These are phyloP conservation scores for Penicillium odoratum DNA, from an alignment of 495 filamentous ascomycete species.

Conservation along the genomic window DNA sequence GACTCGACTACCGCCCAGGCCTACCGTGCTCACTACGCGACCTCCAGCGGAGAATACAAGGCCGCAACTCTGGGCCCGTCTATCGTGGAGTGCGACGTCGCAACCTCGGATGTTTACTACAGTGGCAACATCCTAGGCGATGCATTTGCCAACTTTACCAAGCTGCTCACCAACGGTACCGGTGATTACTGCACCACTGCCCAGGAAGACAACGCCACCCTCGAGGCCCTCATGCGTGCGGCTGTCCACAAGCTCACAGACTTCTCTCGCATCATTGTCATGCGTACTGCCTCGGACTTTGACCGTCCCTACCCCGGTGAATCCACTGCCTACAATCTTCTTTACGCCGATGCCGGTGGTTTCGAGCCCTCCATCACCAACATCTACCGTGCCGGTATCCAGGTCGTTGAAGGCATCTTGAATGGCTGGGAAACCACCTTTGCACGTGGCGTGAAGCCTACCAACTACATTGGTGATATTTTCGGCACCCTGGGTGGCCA, in stretches of 20 bases:
- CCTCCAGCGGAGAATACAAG: constrained; percentile 41
- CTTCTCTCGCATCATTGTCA: constrained; percentile 67
- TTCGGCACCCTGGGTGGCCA: constrained; percentile 64
- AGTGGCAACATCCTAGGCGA: constrained; percentile 60
- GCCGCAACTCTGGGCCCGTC: constrained; percentile 53
- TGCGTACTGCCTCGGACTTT: constrained; percentile 74
- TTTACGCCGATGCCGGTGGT: constrained; percentile 58
- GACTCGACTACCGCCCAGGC: constrained; percentile 52
- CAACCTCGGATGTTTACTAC: constrained; percentile 73
- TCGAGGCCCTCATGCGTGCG: constrained; percentile 66
- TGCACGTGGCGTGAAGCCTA: constrained; percentile 55
- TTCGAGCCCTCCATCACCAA: constrained; percentile 62
- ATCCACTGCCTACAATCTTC: constrained; percentile 54
- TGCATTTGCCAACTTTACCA: constrained; percentile 65
- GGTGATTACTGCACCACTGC: constrained; percentile 69
- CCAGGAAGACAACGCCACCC: constrained; percentile 74
- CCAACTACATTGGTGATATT: constrained; percentile 74
- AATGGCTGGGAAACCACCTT: constrained; percentile 60
- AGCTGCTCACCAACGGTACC: constrained; percentile 64
- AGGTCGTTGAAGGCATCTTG: constrained; percentile 68
- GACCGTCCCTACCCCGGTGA: constrained; percentile 64
- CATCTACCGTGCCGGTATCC: constrained; percentile 64
- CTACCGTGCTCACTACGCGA: constrained; percentile 62
- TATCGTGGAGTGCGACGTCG: constrained; percentile 66
- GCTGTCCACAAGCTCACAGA: constrained; percentile 57